Base-by-base conservation (phyloP, 805 yeast genomes). In the Teunomyces kruisii region DNA sequence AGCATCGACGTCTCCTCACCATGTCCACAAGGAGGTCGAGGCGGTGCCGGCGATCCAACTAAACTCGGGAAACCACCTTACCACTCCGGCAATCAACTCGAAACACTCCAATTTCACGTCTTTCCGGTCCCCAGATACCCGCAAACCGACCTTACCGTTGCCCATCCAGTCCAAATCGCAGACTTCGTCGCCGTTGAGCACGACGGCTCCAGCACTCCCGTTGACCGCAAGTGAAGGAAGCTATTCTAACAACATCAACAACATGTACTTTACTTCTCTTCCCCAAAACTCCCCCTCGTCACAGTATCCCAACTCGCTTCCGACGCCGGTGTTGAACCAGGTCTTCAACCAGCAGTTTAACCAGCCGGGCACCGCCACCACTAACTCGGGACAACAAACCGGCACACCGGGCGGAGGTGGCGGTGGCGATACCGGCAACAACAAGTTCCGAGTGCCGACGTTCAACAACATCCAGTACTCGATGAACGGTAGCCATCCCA, bases 171-270 rank as follows among this genome's bases (percentile, higher is more conserved):
- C 57, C 40, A 70, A 69, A 52, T 69, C 72, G 19, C 75, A 68
- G 51, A 68, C 75, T 1, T 58, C 66, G 36, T 67, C 73, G 9
- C 76, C 76, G 0, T 54, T 65, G 4, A 60, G 66, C 44, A 67
- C 73, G 3, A 61, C 71, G 6, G 74, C 69, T 14, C 74, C 76
- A 7, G 62, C 54, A 12, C 56, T 68, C n/a, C 74, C 74, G 1
- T 32, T 53, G 17, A 33, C 44, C 7, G 31, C 37, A 19, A 22
- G 28, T 35, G 28, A 24, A 12, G 38, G 36, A 26, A 41, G 32
- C 17, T 26, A 40, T 26, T 19, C 38, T 10, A 49, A 52, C 37
- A 45, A 43, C 10, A 42, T 45, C 12, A 49, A 47, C 42, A 50
- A 46, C 19, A 29, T 39, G 28, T 52, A 43, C 24, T 65, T 57